Percentiles rank a stretch among this genome's conserved stretches.
Conservation (phyloP, 2,329 filamentous ascomycete genomes). For the Phialophora macrospora region DNA sequence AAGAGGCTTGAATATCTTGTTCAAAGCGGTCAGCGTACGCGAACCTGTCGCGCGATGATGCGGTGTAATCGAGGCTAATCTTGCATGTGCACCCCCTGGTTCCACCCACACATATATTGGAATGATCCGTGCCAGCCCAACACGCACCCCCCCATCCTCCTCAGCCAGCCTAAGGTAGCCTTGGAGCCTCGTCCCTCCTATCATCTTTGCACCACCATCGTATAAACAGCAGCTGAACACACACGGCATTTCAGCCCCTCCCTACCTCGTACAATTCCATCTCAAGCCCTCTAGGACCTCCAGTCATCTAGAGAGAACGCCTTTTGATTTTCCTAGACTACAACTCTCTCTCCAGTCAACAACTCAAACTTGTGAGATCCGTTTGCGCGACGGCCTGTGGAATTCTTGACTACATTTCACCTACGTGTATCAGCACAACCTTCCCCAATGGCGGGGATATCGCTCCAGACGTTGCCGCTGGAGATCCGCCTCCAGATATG, state of each 20-base stretch:
- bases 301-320: background rate
- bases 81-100: constrained; percentile 6
- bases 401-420: background rate
- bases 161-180: constrained; percentile 9
- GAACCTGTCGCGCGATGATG: background rate
- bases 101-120: constrained; percentile 9
- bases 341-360: background rate
- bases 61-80: background rate
- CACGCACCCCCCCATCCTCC: background rate
- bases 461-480: constrained; percentile 22
- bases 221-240: constrained; percentile 5
- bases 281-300: background rate
- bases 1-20: background rate
- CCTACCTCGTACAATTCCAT: background rate
- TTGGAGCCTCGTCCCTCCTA: constrained; percentile 17
- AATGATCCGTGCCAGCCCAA: constrained; percentile 7
- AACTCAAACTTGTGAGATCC: background rate
- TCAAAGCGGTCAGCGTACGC: constrained; percentile 12
- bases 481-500: constrained; percentile 33
- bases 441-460: background rate
- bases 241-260: background rate
- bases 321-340: background rate
- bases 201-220: constrained; percentile 11
- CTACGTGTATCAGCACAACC: background rate
- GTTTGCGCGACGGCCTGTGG: background rate